Conservation (phyloP, 2,329 filamentous ascomycete species). For the Leptographium procerum region DNA sequence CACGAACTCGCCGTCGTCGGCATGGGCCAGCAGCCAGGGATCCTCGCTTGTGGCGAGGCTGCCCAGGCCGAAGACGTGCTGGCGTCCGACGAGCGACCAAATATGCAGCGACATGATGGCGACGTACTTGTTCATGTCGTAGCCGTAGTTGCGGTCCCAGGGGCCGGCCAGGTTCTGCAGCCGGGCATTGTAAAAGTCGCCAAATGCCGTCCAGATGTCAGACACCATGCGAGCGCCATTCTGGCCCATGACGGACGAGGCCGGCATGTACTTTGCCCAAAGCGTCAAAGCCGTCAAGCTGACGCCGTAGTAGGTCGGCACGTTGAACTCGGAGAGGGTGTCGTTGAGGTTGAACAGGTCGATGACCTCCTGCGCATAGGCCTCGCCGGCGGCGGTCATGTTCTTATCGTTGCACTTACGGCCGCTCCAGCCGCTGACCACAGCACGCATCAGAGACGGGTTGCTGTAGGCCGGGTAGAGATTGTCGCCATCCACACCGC, state of each 20-base stretch:
- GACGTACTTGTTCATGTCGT: slow-evolving; percentile 51
- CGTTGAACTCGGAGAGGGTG: slow-evolving; percentile 53
- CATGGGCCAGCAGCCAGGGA: slow-evolving; percentile 37
- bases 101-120: slow-evolving; percentile 46
- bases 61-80: slow-evolving; percentile 16
- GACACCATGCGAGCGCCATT: slow-evolving; percentile 39
- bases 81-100: slow-evolving; percentile 44
- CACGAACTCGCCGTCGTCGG: slow-evolving; percentile 45
- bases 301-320: slow-evolving; percentile 51
- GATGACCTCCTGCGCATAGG: slow-evolving; percentile 42
- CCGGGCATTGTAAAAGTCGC: slow-evolving; percentile 40
- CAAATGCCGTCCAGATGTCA: slow-evolving; percentile 36
- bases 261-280: slow-evolving; percentile 47
- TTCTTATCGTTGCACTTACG: slow-evolving; percentile 40
- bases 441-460: slow-evolving; percentile 46
- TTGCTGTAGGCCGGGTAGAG: slow-evolving; percentile 37
- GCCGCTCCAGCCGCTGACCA: slow-evolving; percentile 48
- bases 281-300: slow-evolving; percentile 46
- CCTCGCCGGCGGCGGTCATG: slow-evolving; percentile 46
- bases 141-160: slow-evolving; percentile 53
- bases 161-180: slow-evolving; percentile 52
- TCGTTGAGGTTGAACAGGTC: slow-evolving; percentile 42
- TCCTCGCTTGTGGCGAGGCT: neutral
- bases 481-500: slow-evolving; percentile 48
- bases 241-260: slow-evolving; percentile 37